Base-by-base conservation (phyloP, 306 rosid genomes). In the Castanea mollissima region DNA sequence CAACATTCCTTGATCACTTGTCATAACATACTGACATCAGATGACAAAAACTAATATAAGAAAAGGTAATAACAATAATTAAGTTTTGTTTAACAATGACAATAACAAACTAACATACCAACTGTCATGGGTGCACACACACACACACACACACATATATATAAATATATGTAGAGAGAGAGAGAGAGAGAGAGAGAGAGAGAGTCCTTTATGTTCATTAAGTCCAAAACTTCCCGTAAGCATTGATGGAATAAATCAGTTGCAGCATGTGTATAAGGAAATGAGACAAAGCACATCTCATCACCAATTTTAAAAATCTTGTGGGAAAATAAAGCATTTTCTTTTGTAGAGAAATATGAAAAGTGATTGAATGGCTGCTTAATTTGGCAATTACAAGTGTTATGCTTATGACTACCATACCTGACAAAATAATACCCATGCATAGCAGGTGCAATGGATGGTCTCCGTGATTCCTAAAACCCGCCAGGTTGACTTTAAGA, bases 341-440 rank as follows among this genome's bases (percentile, higher is more conserved):
- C 71, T 31, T 16, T 16, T n/a, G 18, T 32, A 32, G 46, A 32
- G 6, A 31, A 5, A 29, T 65, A 60, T 32, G 20, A 62, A 65
- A 65, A 65, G 20, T 3, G 8, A 31, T 65, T 65, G 71, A 32
- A 2, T 65, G 46, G 18, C 71, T 16, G 19, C 38, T 32, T 6
- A 65, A 65, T 20, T 29, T 11, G 2, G 71, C 44, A 65, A 69
- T 49, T 57, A 62, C 51, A 54, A 68, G 77, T 64, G 63, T 31
- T 64, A 74, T 51, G n/a, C 71, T 65, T 73, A 75, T 60, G 49
- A 51, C 13, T 60, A 56, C 21, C 77, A 69, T 85, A 93, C 99
- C 98, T 95, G 99, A 68, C 97, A 97, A 84, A 93, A 93, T 78
- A 95, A 84, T 75, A 93, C 97, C 98, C 99, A 95, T 79, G 96